Percentiles rank a stretch among this genome's conserved stretches.
Conservation (phyloP, 73 alveolate species). For the Tetrahymena malaccensis region DNA sequence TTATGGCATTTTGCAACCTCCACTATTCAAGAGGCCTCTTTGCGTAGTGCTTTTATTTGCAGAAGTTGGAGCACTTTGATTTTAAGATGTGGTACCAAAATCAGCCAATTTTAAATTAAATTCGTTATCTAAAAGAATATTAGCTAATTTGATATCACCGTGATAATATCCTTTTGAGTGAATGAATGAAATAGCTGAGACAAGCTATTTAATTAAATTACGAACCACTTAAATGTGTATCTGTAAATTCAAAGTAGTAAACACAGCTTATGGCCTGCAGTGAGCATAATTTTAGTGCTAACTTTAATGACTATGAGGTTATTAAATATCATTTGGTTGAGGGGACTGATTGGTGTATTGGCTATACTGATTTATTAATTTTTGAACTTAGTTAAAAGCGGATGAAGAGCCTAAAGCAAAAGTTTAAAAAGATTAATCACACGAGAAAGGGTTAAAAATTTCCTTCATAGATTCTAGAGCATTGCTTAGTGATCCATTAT, state of each 20-base stretch:
- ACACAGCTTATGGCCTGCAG: not conserved
- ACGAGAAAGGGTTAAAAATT: not conserved
- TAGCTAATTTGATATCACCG: not conserved
- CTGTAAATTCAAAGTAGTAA: not conserved
- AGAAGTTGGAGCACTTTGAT: not conserved
- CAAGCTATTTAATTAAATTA: not conserved
- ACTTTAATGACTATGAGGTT: not conserved
- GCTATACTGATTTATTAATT: not conserved
- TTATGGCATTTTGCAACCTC: not conserved
- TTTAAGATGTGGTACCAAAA: not conserved
- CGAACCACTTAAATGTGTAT: not conserved
- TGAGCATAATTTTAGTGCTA: not conserved
- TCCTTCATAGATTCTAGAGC: not conserved
- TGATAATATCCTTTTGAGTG: not conserved
- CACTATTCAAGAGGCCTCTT: not conserved
- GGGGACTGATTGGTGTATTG: not conserved
- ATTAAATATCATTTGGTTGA: not conserved
- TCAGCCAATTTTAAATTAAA: not conserved
- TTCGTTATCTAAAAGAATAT: not conserved
- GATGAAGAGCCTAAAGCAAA: not conserved
- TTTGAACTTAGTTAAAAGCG: not conserved
- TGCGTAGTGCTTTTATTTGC: not conserved
- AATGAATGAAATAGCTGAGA: not conserved
- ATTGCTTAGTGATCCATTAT: not conserved
- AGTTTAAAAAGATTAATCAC: not conserved